Conservation (phyloP, 768 basidiomycete genomes). For the Tephrocybe sp. region DNA sequence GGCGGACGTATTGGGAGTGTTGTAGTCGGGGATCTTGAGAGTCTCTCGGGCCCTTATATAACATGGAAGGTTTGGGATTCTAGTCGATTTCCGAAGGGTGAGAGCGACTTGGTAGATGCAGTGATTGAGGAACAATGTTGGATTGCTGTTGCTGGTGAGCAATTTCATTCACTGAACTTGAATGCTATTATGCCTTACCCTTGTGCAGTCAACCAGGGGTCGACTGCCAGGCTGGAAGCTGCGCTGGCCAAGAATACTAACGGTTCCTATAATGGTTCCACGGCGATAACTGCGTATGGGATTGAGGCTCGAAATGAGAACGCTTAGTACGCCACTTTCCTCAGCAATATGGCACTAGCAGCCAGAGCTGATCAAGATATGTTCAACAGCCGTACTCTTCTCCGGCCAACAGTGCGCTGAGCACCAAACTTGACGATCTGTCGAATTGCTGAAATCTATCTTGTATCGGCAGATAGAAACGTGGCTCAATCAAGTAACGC, state of each 20-base stretch:
- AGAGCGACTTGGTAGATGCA: slow-evolving; percentile 31
- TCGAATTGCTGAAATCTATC: not conserved
- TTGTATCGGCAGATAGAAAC: not conserved
- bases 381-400: slow-evolving; percentile 13
- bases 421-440: not conserved
- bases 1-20: slow-evolving; percentile 39
- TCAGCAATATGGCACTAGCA: not conserved
- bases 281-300: slow-evolving; percentile 35
- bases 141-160: slow-evolving; percentile 44
- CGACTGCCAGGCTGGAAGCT: slow-evolving; percentile 25
- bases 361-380: not conserved
- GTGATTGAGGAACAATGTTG: slow-evolving; percentile 44
- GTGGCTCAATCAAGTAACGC: slow-evolving; percentile 15
- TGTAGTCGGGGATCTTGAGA: slow-evolving; percentile 32
- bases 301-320: slow-evolving; percentile 43
- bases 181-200: not conserved
- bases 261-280: slow-evolving; percentile 31
- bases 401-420: slow-evolving; percentile 13
- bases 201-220: slow-evolving; percentile 25
- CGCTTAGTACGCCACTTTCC: slow-evolving; percentile 34
- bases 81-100: slow-evolving; percentile 34
- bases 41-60: slow-evolving; percentile 24
- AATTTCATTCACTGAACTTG: not conserved
- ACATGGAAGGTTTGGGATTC: slow-evolving; percentile 34
- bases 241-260: slow-evolving; percentile 25